Conservation (phyloP, 2,329 filamentous ascomycete genomes). For the Colletotrichum spinosum region DNA sequence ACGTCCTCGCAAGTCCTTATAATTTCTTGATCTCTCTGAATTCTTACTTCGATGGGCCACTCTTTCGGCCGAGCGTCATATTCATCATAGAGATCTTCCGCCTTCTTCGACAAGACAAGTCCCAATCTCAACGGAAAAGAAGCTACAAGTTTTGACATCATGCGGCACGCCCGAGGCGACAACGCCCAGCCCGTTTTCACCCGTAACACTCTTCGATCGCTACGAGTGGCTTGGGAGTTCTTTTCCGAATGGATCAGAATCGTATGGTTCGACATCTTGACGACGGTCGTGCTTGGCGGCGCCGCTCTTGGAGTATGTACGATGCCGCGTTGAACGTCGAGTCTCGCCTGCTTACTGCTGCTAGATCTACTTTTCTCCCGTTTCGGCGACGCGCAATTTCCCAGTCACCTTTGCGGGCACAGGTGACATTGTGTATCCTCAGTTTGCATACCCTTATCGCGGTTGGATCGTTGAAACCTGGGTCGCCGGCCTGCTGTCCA, state of each 20-base stretch:
- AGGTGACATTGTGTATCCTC: slow-evolving; percentile 71
- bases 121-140: no score
- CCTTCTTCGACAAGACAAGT: no score
- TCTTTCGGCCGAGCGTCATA: no score
- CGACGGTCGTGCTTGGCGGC: slow-evolving; percentile 67
- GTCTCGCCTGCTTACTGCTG: slow-evolving; percentile 5
- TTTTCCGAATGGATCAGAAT: slow-evolving; percentile 62
- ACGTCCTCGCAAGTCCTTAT: no score
- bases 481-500: slow-evolving; percentile 66
- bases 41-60: no score
- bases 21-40: no score
- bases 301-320: slow-evolving; percentile 44
- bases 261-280: slow-evolving; percentile 69
- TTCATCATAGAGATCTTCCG: no score
- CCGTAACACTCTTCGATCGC: slow-evolving; percentile 23
- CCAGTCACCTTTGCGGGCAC: slow-evolving; percentile 68
- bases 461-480: slow-evolving; percentile 72
- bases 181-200: slow-evolving; percentile 18
- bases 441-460: slow-evolving; percentile 73
- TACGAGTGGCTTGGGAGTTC: slow-evolving; percentile 7
- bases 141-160: no score
- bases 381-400: slow-evolving; percentile 69
- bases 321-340: background rate
- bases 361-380: slow-evolving; percentile 65
- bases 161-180: slow-evolving; percentile 1